Evolutionary conservation across 2,329 filamentous ascomycete genomes (phyloP).

Genomic region (Hymenoscyphus scutula): DNA sequence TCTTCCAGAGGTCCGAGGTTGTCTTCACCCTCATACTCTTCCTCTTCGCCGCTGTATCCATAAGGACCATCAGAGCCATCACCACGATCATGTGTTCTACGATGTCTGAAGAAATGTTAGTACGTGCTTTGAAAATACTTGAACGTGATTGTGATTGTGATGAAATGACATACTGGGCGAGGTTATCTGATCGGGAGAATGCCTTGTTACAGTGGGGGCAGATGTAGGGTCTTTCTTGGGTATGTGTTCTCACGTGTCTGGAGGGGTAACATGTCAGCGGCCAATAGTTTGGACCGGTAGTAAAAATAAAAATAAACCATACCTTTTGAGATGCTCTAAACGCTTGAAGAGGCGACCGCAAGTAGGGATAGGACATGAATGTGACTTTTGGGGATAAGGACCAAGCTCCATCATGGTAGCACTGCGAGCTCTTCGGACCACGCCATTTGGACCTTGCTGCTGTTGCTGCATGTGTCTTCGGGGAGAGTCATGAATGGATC

Average conservation of each 20-base stretch:
- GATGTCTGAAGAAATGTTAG: constrained; percentile 50
- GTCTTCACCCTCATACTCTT: constrained; percentile 79
- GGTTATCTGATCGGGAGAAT: constrained; percentile 97
- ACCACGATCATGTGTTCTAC: constrained; percentile 78
- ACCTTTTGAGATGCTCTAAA: constrained; percentile 98
- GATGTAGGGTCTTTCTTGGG: constrained; percentile 96
- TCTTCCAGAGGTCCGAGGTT: constrained; percentile 79
- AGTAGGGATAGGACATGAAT: constrained; percentile 98
- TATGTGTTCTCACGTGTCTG: constrained; percentile 98
- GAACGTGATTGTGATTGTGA: constrained; percentile 27
- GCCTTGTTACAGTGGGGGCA: constrained; percentile 98
- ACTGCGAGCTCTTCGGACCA: constrained; percentile 85
- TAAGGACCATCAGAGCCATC: constrained; percentile 64
- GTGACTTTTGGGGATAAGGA: constrained; percentile 95
- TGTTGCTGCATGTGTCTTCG: constrained; percentile 64
- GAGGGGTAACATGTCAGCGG: constrained; percentile 48
- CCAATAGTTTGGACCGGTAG: constrained; percentile 39
- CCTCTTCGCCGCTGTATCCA: constrained; percentile 66
- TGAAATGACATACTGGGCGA: constrained; percentile 76
- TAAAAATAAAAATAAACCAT: constrained; percentile 51
- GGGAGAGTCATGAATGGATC: constrained; percentile 57
- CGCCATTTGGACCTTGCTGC: constrained; percentile 63
- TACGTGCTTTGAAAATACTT: constrained; percentile 20
- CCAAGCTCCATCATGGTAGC: constrained; percentile 96
- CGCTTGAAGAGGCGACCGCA: constrained; percentile 98